Evolutionary conservation across 2,329 filamentous ascomycete genomes (phyloP).

Genomic region (Penicillium sp.): DNA sequence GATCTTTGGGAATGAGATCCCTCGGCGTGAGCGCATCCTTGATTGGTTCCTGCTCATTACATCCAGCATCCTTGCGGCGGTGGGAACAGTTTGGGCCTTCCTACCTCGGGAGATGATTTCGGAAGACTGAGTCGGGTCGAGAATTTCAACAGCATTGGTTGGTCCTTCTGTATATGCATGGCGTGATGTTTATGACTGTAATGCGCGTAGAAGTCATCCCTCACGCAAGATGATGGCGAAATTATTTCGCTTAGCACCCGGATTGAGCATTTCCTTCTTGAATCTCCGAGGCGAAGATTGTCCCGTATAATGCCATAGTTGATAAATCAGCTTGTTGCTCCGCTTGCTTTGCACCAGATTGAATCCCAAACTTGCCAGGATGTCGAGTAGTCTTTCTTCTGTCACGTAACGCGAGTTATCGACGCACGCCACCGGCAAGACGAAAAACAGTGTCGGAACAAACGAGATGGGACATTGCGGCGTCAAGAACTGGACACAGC

Average conservation of each 20-base stretch:
- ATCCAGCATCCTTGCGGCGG: conserved; percentile 68
- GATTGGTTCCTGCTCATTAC: conserved; percentile 70
- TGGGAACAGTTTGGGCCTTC: conserved; percentile 87
- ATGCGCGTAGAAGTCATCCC: conserved; percentile 10
- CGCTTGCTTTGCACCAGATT: conserved; percentile 65
- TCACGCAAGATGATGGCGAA: conserved; percentile 72
- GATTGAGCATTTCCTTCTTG: conserved; percentile 74
- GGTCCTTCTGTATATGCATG: neutral
- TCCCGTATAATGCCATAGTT: conserved; percentile 68
- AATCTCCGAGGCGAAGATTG: conserved; percentile 46
- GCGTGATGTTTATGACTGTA: neutral
- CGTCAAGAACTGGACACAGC: conserved; percentile 70
- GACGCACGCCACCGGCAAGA: conserved; percentile 84
- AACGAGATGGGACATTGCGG: conserved; percentile 27
- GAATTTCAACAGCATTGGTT: neutral
- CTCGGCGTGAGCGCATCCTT: conserved; percentile 61
- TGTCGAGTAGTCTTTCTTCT: conserved; percentile 64
- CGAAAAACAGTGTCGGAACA: conserved; percentile 71
- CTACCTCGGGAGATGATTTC: conserved; percentile 75
- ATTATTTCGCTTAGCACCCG: conserved; percentile 80
- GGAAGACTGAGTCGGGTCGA: conserved; percentile 31
- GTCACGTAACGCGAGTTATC: conserved; percentile 89
- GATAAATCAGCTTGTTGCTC: conserved; percentile 83
- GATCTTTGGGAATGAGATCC: conserved; percentile 76
- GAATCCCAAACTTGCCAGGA: conserved; percentile 81